A percentile compares a stretch with the other conserved stretches of the same genome.
Evolutionary conservation across 2,329 filamentous ascomycete genomes (phyloP).

Genomic region (Aspergillus terreus): DNA sequence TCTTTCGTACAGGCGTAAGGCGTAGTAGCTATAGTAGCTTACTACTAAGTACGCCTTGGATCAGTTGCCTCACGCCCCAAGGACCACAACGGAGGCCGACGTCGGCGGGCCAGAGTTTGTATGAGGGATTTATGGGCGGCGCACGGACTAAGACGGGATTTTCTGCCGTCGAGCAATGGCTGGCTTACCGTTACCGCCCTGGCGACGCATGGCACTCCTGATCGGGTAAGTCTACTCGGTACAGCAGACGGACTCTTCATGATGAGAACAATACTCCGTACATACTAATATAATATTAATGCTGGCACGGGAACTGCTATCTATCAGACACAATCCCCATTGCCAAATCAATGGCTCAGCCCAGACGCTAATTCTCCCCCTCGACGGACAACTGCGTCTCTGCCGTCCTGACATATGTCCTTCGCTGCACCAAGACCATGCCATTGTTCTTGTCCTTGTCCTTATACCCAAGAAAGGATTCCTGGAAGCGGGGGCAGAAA

Average conservation of each 20-base stretch:
- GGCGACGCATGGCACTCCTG: slow-evolving; percentile 3
- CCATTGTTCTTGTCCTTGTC: neutral
- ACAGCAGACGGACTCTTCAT: neutral
- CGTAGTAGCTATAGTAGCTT: too few species aligned
- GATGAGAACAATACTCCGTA: neutral
- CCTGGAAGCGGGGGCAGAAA: too few species aligned
- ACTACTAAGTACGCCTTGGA: neutral
- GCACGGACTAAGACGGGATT: neutral
- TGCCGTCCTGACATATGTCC: slow-evolving; percentile 1
- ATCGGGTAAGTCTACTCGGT: slow-evolving; percentile 4
- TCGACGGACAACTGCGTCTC: neutral
- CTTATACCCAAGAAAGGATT: too few species aligned
- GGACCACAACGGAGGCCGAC: neutral
- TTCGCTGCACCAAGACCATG: neutral
- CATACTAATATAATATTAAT: neutral
- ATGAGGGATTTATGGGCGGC: slow-evolving; percentile 20
- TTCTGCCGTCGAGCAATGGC: too few species aligned
- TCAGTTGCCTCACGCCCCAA: neutral
- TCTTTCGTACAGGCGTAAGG: neutral
- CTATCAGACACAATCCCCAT: neutral
- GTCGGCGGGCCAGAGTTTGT: slow-evolving; percentile 5
- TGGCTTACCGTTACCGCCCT: neutral
- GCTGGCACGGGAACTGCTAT: neutral
- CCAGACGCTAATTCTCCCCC: neutral
- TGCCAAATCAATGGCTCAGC: slow-evolving; percentile 3